Evolutionary conservation across 352 stramenopile species (phyloP), one percentile per base, ranked within the genome.

Genomic region (Thraustochytrium striatum): DNA sequence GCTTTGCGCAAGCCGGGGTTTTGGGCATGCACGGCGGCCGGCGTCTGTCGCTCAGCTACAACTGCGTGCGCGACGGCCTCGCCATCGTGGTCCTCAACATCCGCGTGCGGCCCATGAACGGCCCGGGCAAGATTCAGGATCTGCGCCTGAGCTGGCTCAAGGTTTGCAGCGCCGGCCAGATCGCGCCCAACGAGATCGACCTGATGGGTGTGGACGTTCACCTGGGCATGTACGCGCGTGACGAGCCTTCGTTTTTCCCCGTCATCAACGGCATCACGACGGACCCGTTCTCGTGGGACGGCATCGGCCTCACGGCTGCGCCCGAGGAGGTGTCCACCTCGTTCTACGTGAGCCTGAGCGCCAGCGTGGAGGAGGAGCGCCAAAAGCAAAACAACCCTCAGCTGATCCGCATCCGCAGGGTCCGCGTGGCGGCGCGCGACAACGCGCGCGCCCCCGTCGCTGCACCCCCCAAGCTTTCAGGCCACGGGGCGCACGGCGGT

Each of bases 141-240:
- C 19, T 32, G 41, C 65, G 65, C 50, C 58, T 75, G n/a, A 75
- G n/a, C 41, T 75, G 65, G 65, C 65, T 75, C 65, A 75, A 75
- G 65, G 65, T 75, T 5, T 75, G 65, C 65, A 75, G 52, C 39
- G 65, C 65, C 11, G 65, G 39, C 33, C 65, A 75, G 50, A 30
- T 75, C 21, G 21, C 21, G 13, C 7, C 16, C 0, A 7, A 75
- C 39, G 65, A 75, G 50, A 44, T 75, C 3, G 65, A 75, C 52
- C 52, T 75, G 8, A 75, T 75, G 65, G 65, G 65, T 30, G 65
- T 75, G 11, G 68, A 75, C 25, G 65, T 75, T 3, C 65, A 75
- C 44, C 65, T 75, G 13, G 65, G 65, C 35, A 75, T 75, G 65
- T 75, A 70, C 52, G 65, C 65, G 21, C 44, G 52, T n/a, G 65